phyloP scores from a whole-genome alignment of 805 yeast species.

The Jamesozyma spencerorum region DNA sequence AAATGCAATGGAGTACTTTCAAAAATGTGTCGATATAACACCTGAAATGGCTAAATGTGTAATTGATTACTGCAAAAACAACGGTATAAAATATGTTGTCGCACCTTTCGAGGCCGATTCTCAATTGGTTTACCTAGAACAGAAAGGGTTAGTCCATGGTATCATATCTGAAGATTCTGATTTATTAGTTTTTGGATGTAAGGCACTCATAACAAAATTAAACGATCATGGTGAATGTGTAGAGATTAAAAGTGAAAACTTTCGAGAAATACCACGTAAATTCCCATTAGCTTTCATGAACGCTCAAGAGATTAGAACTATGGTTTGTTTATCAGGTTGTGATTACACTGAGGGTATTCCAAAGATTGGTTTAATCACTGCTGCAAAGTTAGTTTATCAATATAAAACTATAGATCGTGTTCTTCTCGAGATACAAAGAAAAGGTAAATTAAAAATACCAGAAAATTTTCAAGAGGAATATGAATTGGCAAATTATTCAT shows the following conservation, averaged over 20 bases:
- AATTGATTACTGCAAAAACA: conserved; percentile 56
- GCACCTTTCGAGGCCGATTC: conserved; percentile 99
- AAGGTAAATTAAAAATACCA: conserved; percentile 52
- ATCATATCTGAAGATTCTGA: conserved; percentile 93
- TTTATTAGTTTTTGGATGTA: conserved; percentile 79
- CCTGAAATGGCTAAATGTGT: conserved; percentile 85
- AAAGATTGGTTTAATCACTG: conserved; percentile 71
- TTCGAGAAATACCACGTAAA: conserved; percentile 38
- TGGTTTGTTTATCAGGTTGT: conserved; percentile 92
- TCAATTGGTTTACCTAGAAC: conserved; percentile 86
- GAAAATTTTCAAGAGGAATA: conserved; percentile 50
- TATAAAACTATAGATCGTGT: conserved; percentile 46
- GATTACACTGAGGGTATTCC: conserved; percentile 87
- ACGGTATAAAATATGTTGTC: conserved; percentile 61
- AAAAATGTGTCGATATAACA: conserved; percentile 77
- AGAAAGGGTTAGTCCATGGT: conserved; percentile 65
- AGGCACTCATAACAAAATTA: conserved; percentile 65
- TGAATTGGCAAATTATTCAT: conserved; percentile 63
- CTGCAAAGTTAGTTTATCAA: conserved; percentile 50
- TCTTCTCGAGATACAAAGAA: conserved; percentile 46
- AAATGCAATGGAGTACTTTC: conserved; percentile 58
- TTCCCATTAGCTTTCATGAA: conserved; percentile 44
- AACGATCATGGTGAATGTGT: conserved; percentile 63
- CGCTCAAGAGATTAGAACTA: conserved; percentile 52
- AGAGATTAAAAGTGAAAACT: conserved; percentile 52